A percentile compares a stretch with the other conserved stretches of the same genome.
phyloP scores from a whole-genome alignment of 2,329 filamentous ascomycete species.

The Knufia petricola region DNA sequence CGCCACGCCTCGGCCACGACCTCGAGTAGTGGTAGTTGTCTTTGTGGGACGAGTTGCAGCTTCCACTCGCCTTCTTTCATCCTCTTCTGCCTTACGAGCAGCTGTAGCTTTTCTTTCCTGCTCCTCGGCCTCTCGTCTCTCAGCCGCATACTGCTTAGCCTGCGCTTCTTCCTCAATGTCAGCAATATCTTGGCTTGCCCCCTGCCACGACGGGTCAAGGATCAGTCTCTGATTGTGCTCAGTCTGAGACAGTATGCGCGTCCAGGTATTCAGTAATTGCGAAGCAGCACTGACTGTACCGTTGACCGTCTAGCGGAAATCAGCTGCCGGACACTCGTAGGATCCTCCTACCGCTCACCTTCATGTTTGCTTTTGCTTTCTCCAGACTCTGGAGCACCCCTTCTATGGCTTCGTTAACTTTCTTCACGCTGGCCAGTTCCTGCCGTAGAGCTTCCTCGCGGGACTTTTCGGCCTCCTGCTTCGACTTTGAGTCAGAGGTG shows the following conservation, averaged over 20 bases:
- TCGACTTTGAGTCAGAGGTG: background rate
- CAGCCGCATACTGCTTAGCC: constrained; percentile 63
- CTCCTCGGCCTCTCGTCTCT: constrained; percentile 67
- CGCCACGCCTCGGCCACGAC: constrained; percentile 17
- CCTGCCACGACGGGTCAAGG: constrained; percentile 80
- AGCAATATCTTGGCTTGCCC: constrained; percentile 73
- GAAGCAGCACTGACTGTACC: constrained; percentile 80
- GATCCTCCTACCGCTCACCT: constrained; percentile 27
- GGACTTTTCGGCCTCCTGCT: constrained; percentile 41
- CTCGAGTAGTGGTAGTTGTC: constrained; percentile 23
- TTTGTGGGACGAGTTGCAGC: constrained; percentile 27
- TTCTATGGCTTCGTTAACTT: constrained; percentile 82
- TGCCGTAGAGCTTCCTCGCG: constrained; percentile 65
- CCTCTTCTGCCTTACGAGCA: constrained; percentile 42
- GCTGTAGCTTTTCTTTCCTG: constrained; percentile 67
- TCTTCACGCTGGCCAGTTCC: constrained; percentile 73
- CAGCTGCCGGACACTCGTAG: constrained; percentile 13
- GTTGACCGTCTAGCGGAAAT: constrained; percentile 58
- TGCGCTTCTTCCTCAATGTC: constrained; percentile 74
- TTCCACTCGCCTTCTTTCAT: constrained; percentile 32
- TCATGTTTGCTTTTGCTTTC: constrained; percentile 41
- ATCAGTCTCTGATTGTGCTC: constrained; percentile 94
- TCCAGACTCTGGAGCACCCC: constrained; percentile 37
- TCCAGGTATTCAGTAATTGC: constrained; percentile 88
- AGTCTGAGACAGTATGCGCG: constrained; percentile 87